Evolutionary conservation across 2,329 filamentous ascomycete genomes (phyloP), one percentile per base, ranked within the genome.

Genomic region (Paraphoma chrysanthemicola): DNA sequence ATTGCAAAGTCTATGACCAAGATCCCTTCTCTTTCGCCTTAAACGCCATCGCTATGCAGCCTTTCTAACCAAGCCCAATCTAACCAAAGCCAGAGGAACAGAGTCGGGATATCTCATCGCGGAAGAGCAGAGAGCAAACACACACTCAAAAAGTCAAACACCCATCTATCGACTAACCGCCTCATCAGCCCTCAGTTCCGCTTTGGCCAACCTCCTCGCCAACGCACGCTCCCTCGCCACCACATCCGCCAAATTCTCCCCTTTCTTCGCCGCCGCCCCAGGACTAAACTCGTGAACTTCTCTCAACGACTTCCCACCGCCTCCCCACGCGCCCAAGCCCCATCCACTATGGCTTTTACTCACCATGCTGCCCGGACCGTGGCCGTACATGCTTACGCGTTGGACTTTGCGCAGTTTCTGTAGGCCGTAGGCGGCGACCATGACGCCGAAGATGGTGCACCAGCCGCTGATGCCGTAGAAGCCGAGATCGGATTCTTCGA

Each of bases 401-500:
- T 96, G 92, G 28, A 97, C 90, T 73, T 90, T 90, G 63, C 91
- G 88, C 61, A 99, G 84, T 77, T 92, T 96, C 50, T 85, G 83
- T 46, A 98, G 83, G 5, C 95, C 93, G 77, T 94, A 97, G 68
- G 86, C 85, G 79, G 91, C 94, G 49, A 97, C 91, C 8, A 93
- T 67, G 52, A 89, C 84, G 12, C 91, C 92, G 75, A 93, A 88
- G 54, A 89, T 69, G 54, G 89, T 84, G 54, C 91, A 96, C 58
- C 86, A 81, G 16, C 81, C 82, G 2, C 90, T 92, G 57, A 99
- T 88, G 51, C 86, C 86, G 45, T 84, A 84, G 75, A 99, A 98
- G 10, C 94, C 95, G 77, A 92, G 86, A 77, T 92, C 86, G 1
- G 91, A 93, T 74, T 98, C 94, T 80, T 99, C 95, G 68, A 98